These are phyloP conservation scores for Cercospora janseana DNA, from an alignment of 2,329 filamentous ascomycete genomes.

Conservation along the genomic window DNA sequence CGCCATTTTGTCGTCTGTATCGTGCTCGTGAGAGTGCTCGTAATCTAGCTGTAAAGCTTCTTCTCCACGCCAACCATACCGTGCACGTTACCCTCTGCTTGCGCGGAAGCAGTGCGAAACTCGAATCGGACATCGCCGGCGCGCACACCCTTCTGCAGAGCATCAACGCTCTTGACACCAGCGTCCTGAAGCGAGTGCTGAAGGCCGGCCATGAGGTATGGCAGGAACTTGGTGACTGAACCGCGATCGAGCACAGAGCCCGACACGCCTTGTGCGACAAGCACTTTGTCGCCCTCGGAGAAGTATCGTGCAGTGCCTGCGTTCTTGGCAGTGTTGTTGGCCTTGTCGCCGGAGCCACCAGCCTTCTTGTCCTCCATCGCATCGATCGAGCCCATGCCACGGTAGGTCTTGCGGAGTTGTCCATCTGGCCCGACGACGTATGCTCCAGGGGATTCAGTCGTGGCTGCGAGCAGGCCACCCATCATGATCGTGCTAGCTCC, in stretches of 20 bases:
- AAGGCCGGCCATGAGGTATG: conserved; percentile 90
- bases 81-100: conserved; percentile 95
- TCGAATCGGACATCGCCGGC: conserved; percentile 84
- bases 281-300: conserved; percentile 89
- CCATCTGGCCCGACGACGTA: conserved; percentile 96
- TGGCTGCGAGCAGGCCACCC: conserved; percentile 95
- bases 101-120: conserved; percentile 87
- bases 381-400: conserved; percentile 97
- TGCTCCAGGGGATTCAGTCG: conserved; percentile 93
- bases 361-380: conserved; percentile 99
- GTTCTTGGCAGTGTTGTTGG: conserved; percentile 91
- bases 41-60: conserved; percentile 71
- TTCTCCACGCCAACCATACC: conserved; percentile 98
- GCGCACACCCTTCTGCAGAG: conserved; percentile 72
- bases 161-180: conserved; percentile 75
- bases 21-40: neutral
- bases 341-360: conserved; percentile 69
- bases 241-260: conserved; percentile 79
- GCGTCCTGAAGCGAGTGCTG: conserved; percentile 98
- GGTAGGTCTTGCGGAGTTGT: conserved; percentile 98
- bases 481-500: conserved; percentile 98
- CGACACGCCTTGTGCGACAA: conserved; percentile 95
- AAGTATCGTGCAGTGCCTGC: conserved; percentile 98
- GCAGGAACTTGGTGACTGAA: conserved; percentile 88
- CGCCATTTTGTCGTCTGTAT: conserved; percentile 3